Evolutionary conservation across 139 green algal genomes (phyloP).

Genomic region (Pedinophyceae sp.): DNA sequence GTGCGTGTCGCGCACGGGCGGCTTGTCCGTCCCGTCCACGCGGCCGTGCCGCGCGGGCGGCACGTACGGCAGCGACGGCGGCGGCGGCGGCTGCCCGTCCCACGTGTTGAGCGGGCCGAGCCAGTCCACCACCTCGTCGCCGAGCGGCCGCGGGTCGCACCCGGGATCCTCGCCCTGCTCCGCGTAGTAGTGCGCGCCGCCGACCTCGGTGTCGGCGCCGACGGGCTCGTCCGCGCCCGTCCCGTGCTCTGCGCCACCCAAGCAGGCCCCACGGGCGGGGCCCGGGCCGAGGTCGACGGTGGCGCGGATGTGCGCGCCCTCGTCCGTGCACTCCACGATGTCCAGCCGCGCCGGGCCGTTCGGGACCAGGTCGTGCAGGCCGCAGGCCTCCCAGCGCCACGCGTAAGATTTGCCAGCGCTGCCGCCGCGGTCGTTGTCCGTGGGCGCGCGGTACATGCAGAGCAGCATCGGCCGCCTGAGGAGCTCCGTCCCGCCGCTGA

Average conservation of each 20-base stretch:
- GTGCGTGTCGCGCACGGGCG: too few species aligned
- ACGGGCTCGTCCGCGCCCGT: slow-evolving; percentile 29
- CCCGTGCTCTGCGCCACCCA: too few species aligned
- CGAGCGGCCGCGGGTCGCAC: neutral
- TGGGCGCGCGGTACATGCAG: slow-evolving; percentile 54
- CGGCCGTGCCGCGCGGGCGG: too few species aligned
- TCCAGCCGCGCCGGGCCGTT: neutral
- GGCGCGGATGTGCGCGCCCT: neutral
- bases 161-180: slow-evolving; percentile 3
- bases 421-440: slow-evolving; percentile 79
- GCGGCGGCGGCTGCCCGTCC: too few species aligned
- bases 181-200: slow-evolving; percentile 47
- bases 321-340: neutral
- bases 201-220: slow-evolving; percentile 27
- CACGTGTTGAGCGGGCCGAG: too few species aligned
- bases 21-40: too few species aligned
- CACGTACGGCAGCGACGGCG: too few species aligned
- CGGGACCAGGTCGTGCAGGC: neutral
- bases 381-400: slow-evolving; percentile 23
- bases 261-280: neutral
- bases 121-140: neutral
- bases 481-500: neutral
- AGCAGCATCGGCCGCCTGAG: slow-evolving; percentile 10
- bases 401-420: slow-evolving; percentile 44
- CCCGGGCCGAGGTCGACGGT: slow-evolving; percentile 4